These are phyloP conservation scores for Vaccinium vitisidaea DNA, from an alignment of 148 eudicot genomes.

Conservation along the genomic window DNA sequence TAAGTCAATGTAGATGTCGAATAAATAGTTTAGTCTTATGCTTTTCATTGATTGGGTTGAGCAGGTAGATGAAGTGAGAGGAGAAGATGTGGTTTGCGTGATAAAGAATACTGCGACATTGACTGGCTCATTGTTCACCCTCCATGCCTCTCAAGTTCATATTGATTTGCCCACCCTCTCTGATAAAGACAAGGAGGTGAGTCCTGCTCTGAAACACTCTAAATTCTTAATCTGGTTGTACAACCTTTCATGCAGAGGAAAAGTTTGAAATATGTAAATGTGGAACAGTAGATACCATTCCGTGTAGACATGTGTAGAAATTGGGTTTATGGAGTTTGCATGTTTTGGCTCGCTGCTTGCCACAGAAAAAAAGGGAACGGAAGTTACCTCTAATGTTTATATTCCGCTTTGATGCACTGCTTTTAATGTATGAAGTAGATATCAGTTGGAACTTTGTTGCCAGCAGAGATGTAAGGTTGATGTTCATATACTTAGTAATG, in stretches of 20 bases:
- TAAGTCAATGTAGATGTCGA: not conserved
- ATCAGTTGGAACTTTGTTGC: not conserved
- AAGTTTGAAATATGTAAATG: not conserved
- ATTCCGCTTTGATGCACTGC: not conserved
- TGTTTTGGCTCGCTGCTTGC: not conserved
- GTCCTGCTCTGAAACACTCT: slow-evolving; percentile 16
- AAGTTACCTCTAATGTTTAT: not conserved
- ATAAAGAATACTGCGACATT: slow-evolving; percentile 88
- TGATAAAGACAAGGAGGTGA: slow-evolving; percentile 81
- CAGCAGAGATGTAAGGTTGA: not conserved
- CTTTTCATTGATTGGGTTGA: slow-evolving; percentile 17
- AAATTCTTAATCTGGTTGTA: not conserved
- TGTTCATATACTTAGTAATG: not conserved
- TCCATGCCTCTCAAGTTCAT: slow-evolving; percentile 86
- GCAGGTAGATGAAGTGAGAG: slow-evolving; percentile 79
- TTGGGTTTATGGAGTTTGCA: not conserved
- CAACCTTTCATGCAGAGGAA: not conserved
- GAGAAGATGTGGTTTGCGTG: slow-evolving; percentile 72
- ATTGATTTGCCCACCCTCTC: slow-evolving; percentile 89
- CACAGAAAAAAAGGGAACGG: not conserved
- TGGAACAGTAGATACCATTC: not conserved
- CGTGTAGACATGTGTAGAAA: not conserved
- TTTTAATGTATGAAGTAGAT: not conserved
- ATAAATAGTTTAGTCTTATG: not conserved
- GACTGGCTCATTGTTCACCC: slow-evolving; percentile 77